Evolutionary conservation across 805 yeast species (phyloP).

Genomic region (Wickerhamiella vanderwaltii): DNA sequence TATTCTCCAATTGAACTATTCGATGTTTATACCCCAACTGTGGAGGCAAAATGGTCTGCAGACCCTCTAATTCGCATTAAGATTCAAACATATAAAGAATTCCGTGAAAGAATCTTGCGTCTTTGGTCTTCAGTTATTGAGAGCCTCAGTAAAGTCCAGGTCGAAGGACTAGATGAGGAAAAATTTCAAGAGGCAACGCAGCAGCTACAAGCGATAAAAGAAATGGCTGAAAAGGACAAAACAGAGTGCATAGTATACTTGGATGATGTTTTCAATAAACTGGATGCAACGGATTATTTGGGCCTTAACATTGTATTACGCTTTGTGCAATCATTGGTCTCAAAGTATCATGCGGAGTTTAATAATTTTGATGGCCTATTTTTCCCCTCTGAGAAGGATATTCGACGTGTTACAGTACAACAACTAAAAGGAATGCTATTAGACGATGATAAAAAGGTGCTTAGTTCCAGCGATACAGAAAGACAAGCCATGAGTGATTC

Average conservation of each 20-base stretch:
- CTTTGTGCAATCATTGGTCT: slow-evolving; percentile 67
- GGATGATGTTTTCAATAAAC: slow-evolving; percentile 40
- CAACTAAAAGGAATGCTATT: slow-evolving; percentile 67
- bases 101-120: slow-evolving; percentile 38
- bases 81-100: slow-evolving; percentile 44
- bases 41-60: slow-evolving; percentile 59
- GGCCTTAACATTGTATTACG: slow-evolving; percentile 58
- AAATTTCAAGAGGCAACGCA: slow-evolving; percentile 56
- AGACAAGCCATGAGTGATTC: background rate
- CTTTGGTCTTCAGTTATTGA: slow-evolving; percentile 66
- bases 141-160: slow-evolving; percentile 64
- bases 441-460: slow-evolving; percentile 16
- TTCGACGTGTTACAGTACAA: slow-evolving; percentile 76
- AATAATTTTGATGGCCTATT: slow-evolving; percentile 63
- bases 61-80: slow-evolving; percentile 57
- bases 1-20: slow-evolving; percentile 63
- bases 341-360: slow-evolving; percentile 78
- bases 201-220: slow-evolving; percentile 46
- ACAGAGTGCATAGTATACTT: slow-evolving; percentile 34
- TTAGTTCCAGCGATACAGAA: background rate
- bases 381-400: slow-evolving; percentile 87
- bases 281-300: slow-evolving; percentile 53
- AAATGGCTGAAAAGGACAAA: slow-evolving; percentile 41
- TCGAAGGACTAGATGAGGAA: slow-evolving; percentile 60
- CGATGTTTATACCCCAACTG: slow-evolving; percentile 67